These are phyloP conservation scores for Microbotryum intermedium DNA, from an alignment of 1,284 basidiomycete species.

Conservation along the genomic window DNA sequence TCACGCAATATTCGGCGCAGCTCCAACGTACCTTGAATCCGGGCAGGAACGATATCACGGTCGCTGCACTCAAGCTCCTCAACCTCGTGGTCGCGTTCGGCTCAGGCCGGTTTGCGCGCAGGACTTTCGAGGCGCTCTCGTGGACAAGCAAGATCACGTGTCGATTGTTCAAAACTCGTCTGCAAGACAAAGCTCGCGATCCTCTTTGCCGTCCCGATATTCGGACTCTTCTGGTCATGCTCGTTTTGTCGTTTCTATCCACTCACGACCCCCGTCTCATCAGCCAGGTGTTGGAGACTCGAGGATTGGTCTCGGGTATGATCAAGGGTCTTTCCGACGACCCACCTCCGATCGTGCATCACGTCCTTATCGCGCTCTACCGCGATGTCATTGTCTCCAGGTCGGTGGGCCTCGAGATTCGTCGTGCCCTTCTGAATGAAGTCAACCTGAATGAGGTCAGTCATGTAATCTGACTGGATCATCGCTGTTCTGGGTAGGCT, in stretches of 20 bases:
- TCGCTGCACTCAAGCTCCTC: slow-evolving; percentile 17
- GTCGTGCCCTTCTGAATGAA: slow-evolving; percentile 25
- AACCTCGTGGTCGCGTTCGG: slow-evolving; percentile 27
- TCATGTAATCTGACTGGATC: background rate
- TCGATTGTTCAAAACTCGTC: slow-evolving; percentile 26
- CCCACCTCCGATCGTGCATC: slow-evolving; percentile 16
- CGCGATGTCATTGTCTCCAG: slow-evolving; percentile 17
- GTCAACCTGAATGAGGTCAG: slow-evolving; percentile 21
- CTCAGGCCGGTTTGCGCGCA: slow-evolving; percentile 17
- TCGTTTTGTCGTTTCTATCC: slow-evolving; percentile 24
- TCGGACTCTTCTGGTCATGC: slow-evolving; percentile 27
- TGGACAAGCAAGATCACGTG: slow-evolving; percentile 25
- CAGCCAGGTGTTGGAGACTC: slow-evolving; percentile 22
- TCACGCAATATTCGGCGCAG: slow-evolving; percentile 17
- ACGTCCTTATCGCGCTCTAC: slow-evolving; percentile 18
- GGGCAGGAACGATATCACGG: slow-evolving; percentile 30
- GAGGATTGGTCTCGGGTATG: slow-evolving; percentile 22
- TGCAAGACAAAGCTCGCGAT: slow-evolving; percentile 14
- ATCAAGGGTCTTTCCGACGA: slow-evolving; percentile 27
- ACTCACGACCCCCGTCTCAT: slow-evolving; percentile 21
- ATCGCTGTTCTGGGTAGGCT: background rate
- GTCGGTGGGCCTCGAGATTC: slow-evolving; percentile 18
- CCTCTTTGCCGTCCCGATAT: slow-evolving; percentile 24
- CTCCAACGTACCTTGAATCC: slow-evolving; percentile 27
- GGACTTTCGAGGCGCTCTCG: slow-evolving; percentile 15